Evolutionary conservation across 495 filamentous ascomycete genomes (phyloP).

Genomic region (Oidiodendron maius): DNA sequence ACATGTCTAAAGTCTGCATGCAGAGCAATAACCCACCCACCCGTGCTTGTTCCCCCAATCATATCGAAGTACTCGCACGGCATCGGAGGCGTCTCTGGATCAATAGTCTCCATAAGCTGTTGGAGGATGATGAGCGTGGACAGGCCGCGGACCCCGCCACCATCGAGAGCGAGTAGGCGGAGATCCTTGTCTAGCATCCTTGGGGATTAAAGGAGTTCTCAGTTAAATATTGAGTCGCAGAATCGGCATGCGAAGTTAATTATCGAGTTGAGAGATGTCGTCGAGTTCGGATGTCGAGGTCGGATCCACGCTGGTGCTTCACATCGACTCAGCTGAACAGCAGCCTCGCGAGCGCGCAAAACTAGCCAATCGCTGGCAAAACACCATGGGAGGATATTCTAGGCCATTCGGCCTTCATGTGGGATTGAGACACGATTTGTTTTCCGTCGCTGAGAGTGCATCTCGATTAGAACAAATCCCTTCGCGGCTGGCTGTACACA

Average conservation of each 20-base stretch:
- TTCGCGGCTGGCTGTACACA: too few relatives aligned
- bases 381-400: too few relatives aligned
- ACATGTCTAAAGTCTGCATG: not conserved
- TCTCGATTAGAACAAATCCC: too few relatives aligned
- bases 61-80: slow-evolving; percentile 48
- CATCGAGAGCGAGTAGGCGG: slow-evolving; percentile 35
- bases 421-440: not conserved
- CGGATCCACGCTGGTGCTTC: not conserved
- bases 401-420: not conserved
- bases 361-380: slow-evolving; percentile 3
- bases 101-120: slow-evolving; percentile 38
- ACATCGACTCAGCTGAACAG: slow-evolving; percentile 3
- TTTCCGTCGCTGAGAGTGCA: not conserved
- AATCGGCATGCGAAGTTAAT: slow-evolving; percentile 3
- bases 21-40: slow-evolving; percentile 18
- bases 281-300: too few relatives aligned
- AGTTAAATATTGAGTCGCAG: slow-evolving; percentile 1
- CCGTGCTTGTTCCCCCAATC: too few relatives aligned
- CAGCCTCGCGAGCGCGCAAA: not conserved
- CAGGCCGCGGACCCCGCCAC: slow-evolving; percentile 50
- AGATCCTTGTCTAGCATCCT: slow-evolving; percentile 5
- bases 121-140: slow-evolving; percentile 47
- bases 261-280: slow-evolving; percentile 3
- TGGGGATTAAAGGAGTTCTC: not conserved
- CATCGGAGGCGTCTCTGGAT: slow-evolving; percentile 34